phyloP scores from a whole-genome alignment of 139 green algal species.

The Nannochloris sp. region DNA sequence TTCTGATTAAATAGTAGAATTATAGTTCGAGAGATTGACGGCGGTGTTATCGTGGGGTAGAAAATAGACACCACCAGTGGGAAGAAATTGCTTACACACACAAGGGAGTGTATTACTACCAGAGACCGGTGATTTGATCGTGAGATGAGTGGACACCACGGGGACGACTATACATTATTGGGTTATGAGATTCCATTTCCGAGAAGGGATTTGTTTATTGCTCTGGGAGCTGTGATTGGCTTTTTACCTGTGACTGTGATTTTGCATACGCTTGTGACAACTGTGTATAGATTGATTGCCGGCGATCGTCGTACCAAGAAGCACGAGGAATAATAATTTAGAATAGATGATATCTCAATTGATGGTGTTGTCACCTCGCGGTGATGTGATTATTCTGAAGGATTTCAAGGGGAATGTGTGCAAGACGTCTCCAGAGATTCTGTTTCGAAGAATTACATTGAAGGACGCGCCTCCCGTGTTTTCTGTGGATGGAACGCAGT shows the following conservation, averaged over 20 bases:
- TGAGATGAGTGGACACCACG: neutral
- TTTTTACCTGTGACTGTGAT: slow-evolving; percentile 43
- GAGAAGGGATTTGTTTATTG: slow-evolving; percentile 29
- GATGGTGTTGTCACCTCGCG: slow-evolving; percentile 79
- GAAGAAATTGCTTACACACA: too few species aligned
- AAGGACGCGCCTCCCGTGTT: slow-evolving; percentile 85
- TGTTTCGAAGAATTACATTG: slow-evolving; percentile 83
- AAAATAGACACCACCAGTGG: too few species aligned
- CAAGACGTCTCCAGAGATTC: slow-evolving; percentile 70
- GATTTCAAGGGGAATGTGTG: slow-evolving; percentile 84
- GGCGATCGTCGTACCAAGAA: neutral
- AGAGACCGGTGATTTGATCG: too few species aligned
- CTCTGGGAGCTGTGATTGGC: slow-evolving; percentile 28
- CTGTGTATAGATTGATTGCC: neutral
- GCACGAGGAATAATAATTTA: neutral
- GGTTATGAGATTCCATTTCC: slow-evolving; percentile 46
- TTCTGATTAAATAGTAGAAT: too few species aligned
- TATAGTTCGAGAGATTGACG: too few species aligned
- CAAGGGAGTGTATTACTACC: too few species aligned
- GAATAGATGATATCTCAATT: slow-evolving; percentile 80
- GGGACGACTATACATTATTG: slow-evolving; percentile 11
- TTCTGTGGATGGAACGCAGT: slow-evolving; percentile 86
- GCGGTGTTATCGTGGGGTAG: too few species aligned
- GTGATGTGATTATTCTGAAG: slow-evolving; percentile 85
- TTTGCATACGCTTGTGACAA: slow-evolving; percentile 20